phyloP scores from a whole-genome alignment of 2,329 filamentous ascomycete genomes.

The Aureobasidium sp. region DNA sequence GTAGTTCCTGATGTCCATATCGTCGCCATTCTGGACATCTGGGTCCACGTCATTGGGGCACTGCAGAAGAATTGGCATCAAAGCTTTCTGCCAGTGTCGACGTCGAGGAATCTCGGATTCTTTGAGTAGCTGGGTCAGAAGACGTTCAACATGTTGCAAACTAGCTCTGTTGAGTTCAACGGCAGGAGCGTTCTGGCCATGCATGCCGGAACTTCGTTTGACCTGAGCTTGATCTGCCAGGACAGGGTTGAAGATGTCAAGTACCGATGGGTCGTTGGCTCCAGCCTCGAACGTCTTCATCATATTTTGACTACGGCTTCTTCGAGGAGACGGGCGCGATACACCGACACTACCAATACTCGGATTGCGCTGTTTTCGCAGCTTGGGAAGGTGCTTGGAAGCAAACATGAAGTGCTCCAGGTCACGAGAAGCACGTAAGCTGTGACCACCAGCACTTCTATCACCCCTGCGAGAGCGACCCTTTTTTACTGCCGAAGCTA shows the following conservation, averaged over 20 bases:
- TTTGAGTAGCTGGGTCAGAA: constrained; percentile 73
- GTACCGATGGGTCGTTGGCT: constrained; percentile 13
- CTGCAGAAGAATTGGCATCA: constrained; percentile 81
- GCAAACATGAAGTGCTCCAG: constrained; percentile 55
- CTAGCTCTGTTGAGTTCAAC: constrained; percentile 82
- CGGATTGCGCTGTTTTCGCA: constrained; percentile 66
- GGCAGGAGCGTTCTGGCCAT: constrained; percentile 62
- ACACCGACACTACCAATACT: constrained; percentile 73
- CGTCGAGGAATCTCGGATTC: constrained; percentile 66
- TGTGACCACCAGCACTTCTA: constrained; percentile 63
- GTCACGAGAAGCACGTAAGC: constrained; percentile 52
- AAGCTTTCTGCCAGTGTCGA: constrained; percentile 76
- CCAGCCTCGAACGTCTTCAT: constrained; percentile 33
- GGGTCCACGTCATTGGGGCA: constrained; percentile 93
- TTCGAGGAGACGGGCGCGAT: constrained; percentile 61
- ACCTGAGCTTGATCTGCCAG: constrained; percentile 22
- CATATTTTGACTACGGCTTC: constrained; percentile 45
- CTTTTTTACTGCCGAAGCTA: constrained; percentile 62
- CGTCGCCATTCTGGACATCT: constrained; percentile 80
- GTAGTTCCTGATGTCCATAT: constrained; percentile 95
- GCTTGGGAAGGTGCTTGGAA: constrained; percentile 52
- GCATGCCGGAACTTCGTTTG: constrained; percentile 73
- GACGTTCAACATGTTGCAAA: constrained; percentile 74
- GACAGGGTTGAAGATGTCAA: background rate
- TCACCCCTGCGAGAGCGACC: constrained; percentile 63